phyloP scores from a whole-genome alignment of 495 filamentous ascomycete genomes.

The Sordaria brevicollis region DNA sequence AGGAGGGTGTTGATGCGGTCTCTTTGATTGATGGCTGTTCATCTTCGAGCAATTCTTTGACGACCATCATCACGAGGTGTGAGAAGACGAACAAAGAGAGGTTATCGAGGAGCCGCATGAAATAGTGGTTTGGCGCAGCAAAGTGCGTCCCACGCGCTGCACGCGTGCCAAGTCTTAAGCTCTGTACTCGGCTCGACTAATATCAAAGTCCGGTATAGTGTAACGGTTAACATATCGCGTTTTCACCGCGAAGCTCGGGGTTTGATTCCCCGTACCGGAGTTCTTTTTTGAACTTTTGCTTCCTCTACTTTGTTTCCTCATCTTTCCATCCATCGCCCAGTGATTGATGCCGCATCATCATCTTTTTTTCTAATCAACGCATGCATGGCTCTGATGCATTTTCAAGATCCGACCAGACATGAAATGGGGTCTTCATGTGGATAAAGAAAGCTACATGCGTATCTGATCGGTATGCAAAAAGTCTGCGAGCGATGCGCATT shows the following conservation, averaged over 20 bases:
- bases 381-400: too few relatives aligned
- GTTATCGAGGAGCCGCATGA: background rate
- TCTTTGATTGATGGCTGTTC: background rate
- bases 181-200: background rate
- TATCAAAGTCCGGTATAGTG: constrained; percentile 30
- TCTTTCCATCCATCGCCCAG: background rate
- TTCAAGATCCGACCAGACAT: background rate
- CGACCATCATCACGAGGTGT: background rate
- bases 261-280: constrained; percentile 43
- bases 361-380: too few relatives aligned
- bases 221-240: constrained; percentile 40
- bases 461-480: background rate
- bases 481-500: background rate
- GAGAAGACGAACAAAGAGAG: background rate
- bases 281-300: background rate
- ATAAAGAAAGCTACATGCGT: too few relatives aligned
- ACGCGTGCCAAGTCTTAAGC: background rate
- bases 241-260: constrained; percentile 42
- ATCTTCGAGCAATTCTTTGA: background rate
- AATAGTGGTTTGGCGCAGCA: background rate
- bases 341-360: background rate
- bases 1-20: background rate
- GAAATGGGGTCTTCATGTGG: too few relatives aligned
- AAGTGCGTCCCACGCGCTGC: background rate
- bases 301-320: background rate